Evolutionary conservation across 257 asterid genomes (phyloP).

Genomic region (Nicotiana knightiana): DNA sequence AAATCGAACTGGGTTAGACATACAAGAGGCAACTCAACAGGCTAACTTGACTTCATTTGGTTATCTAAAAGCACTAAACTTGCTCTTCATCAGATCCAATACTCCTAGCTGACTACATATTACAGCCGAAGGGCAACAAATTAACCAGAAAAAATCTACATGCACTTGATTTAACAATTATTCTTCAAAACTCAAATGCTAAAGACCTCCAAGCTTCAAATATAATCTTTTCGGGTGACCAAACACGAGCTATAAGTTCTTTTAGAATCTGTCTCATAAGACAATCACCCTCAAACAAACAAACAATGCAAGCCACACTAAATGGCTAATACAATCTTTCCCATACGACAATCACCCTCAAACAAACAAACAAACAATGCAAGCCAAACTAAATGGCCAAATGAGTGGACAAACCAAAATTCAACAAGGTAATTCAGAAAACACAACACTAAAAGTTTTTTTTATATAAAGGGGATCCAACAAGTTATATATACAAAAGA

Average conservation of each 20-base stretch:
- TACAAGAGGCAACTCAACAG: neutral
- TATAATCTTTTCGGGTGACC: neutral
- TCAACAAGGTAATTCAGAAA: too few species aligned
- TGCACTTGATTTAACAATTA: neutral
- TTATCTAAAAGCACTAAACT: neutral
- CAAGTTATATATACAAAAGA: too few species aligned
- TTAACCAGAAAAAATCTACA: neutral
- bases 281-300: neutral
- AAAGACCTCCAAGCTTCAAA: neutral
- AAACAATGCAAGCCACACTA: neutral
- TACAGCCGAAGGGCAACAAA: neutral
- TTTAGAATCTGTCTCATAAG: neutral
- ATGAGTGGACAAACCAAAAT: too few species aligned
- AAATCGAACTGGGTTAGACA: neutral
- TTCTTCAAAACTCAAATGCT: neutral
- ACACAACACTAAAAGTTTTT: too few species aligned
- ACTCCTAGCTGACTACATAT: neutral
- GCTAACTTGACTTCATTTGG: neutral
- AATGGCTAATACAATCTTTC: neutral
- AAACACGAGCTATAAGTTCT: neutral
- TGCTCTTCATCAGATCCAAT: neutral
- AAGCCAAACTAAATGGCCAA: too few species aligned
- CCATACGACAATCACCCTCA: too few species aligned
- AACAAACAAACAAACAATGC: too few species aligned
- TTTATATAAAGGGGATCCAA: too few species aligned